Evolutionary conservation across 2,329 filamentous ascomycete genomes (phyloP).

Genomic region (Neofusicoccum umdonicola): DNA sequence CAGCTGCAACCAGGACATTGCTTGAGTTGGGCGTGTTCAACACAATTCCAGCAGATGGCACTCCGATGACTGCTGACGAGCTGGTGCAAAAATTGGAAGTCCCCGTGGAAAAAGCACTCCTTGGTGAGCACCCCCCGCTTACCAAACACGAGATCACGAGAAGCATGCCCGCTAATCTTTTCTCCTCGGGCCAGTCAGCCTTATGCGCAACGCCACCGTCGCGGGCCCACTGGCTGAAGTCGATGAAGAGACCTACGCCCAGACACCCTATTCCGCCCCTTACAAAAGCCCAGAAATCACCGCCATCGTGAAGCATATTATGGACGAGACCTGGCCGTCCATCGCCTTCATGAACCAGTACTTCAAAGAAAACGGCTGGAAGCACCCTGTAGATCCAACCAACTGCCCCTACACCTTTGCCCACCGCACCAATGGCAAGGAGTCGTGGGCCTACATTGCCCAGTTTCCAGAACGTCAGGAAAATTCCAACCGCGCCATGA

Average conservation of each 20-base stretch:
- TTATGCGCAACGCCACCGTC: constrained; percentile 3
- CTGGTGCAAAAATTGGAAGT: neutral
- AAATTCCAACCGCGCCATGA: constrained; percentile 6
- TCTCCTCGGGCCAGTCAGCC: neutral
- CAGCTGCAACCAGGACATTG: constrained; percentile 2
- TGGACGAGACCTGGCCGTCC: neutral
- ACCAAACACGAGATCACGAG: neutral
- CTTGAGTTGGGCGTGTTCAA: constrained; percentile 15
- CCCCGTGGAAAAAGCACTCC: neutral
- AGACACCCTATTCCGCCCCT: constrained; percentile 1
- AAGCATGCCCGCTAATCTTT: neutral
- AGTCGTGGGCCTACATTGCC: neutral
- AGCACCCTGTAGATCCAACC: constrained; percentile 1
- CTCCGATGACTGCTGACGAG: constrained; percentile 9
- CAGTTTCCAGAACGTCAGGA: constrained; percentile 9
- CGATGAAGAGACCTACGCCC: constrained; percentile 10
- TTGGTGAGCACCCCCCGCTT: neutral
- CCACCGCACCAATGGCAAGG: constrained; percentile 2
- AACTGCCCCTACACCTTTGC: constrained; percentile 18
- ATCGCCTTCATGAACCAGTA: neutral
- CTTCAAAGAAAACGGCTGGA: constrained; percentile 11
- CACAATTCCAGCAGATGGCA: neutral
- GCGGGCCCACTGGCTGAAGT: constrained; percentile 5
- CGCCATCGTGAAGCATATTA: constrained; percentile 9
- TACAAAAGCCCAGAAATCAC: constrained; percentile 8